Evolutionary conservation across 192 early-diverging fungal species (phyloP), one percentile per base, ranked within the genome.

Genomic region (Linnemannia schmuckeri): DNA sequence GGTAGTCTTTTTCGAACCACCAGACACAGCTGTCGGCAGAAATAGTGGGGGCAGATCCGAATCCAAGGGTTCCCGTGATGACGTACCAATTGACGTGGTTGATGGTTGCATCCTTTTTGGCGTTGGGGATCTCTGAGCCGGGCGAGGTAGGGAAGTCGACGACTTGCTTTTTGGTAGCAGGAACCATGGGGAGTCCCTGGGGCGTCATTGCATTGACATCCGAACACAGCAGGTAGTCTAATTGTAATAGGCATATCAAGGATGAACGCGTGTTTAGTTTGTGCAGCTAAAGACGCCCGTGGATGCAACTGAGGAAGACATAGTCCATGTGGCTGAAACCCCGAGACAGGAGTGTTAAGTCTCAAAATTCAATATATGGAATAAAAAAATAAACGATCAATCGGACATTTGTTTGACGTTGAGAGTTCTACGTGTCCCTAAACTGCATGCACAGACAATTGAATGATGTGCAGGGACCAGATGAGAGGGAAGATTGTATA

Each of bases 191-290:
- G 54, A 71, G 79, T 22, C 85, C 85, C 22, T 73, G 27, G 13
- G 82, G 27, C 40, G 92, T 88, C 77, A 90, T 85, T 17, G 89
- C 90, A 55, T 77, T 57, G 24, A 87, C 81, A 76, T 89, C 86
- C 1, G 91, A 92, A 81, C 92, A 93, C 37, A 89, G 90, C 22
- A 92, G 68, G 77, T 88, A 86, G 27, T 93, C 91, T 88, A 61
- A 35, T 27, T 6, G 42, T 40, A 6, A 30, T 7, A 10, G 30
- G 20, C 49, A 52, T 20, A 22, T 17, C 6, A 42, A 70, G 24
- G 8, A n/a, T 13, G 20, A 13, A 46, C 10, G 24, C n/a, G 46
- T 46, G 38, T 72, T 72, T n/a, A 72, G 70, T 9, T 33, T 27
- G 49, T 52, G 17, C 20, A 22, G 49, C 20, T 72, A 22, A 18